Base-by-base conservation (phyloP, 805 yeast genomes). In the Kluyveromyces dobzhanskii region DNA sequence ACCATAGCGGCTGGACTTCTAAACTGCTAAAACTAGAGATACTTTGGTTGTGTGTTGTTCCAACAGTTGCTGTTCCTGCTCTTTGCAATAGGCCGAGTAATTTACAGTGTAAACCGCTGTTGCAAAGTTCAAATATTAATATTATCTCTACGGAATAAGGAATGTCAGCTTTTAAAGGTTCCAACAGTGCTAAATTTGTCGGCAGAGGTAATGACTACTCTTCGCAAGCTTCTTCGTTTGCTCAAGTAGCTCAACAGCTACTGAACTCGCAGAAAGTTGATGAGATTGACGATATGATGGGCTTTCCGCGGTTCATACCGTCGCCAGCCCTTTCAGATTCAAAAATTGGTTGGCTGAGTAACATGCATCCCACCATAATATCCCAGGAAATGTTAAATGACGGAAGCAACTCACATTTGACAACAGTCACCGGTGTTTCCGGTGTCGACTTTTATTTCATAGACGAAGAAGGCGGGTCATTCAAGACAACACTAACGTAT, bases 381-480 rank as follows among this genome's bases (percentile, higher is more conserved):
- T 75, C 81, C 2, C 70, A 75, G 10, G 75, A 73, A 4, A 14
- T 21, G 18, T 35, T 23, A 10, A 35, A 35, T 28, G 26, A 37
- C 4, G 38, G 41, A 14, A 44, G 46, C 18, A 35, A 47, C 5
- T 30, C 44, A 13, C 39, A 39, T 12, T 39, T 39, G 12, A 38
- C 42, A 7, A 40, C 49, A 3, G 35, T 34, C 13, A 31, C 74
- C n/a, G 96, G 95, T 8, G 67, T 74, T 26, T 75, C 96, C 0
- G 98, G 90, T 3, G 96, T 90, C 3, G 97, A 92, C 51, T 87
- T 82, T 59, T 94, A 94, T 56, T 92, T 94, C 50, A 62, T 92
- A 6, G 97, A 88, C 57, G 95, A 85, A 52, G 97, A 88, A 57
- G 99, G 99, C 35, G 98, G 97, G 5, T 77, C 84, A 32, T 92